Evolutionary conservation across 2,329 filamentous ascomycete genomes (phyloP), one percentile per base, ranked within the genome.

Genomic region (Lachnellula occidentalis): DNA sequence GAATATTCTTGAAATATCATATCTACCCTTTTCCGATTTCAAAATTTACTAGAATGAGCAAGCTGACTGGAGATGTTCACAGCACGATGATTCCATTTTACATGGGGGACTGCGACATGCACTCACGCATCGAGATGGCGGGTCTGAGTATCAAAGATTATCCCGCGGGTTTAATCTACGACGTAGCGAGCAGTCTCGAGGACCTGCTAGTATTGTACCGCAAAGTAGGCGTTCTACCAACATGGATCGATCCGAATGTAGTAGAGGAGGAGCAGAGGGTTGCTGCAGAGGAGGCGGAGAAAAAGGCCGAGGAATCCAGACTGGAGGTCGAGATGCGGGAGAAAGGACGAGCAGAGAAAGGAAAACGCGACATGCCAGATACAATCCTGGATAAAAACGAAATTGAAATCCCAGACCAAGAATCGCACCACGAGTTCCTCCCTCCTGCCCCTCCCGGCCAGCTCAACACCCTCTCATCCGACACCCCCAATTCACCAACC

Each of bases 31-130:
- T 27, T 27, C 27, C 27, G 6, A 7, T 27, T 9, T 8, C 24
- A 7, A 27, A 27, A 1, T 27, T 27, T 27, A 27, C 8, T 27
- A 9, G 2, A 27, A 27, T 27, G 27, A 27, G 27, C 27, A 27
- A 27, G 27, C 27, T 27, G 7, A 27, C 27, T 27, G 27, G 27
- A 27, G 2, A 8, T 27, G 0, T 27, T 27, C 27, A 27, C 27
- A 27, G 27, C 62, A 76, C 76, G 0, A 67, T 78, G 54, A 82
- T 85, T 41, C 78, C 80, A 0, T 83, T 77, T 61, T 83, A 83
- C 64, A 72, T 76, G 56, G 79, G 76, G 34, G 80, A 83, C 62
- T 83, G 78, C 66, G 79, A 82, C 63, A 75, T 78, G 70, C 77
- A 81, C 61, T 68, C 69, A 6, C 72, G 78, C 3, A 59, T 80